Conservation (phyloP, 164 flowering plant genomes). For the Berberis vulgaris region DNA sequence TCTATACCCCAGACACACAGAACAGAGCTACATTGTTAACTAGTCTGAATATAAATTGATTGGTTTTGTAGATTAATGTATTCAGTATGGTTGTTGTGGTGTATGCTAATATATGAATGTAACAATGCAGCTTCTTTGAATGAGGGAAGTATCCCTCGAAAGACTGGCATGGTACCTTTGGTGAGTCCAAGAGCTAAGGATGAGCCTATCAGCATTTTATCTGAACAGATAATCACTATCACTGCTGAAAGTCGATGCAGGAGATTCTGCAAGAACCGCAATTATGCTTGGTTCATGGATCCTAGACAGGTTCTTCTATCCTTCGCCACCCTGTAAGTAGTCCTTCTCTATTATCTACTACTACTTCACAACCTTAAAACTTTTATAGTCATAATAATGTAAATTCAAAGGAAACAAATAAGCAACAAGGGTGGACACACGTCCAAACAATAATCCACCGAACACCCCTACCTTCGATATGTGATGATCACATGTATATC, state of each 20-base stretch:
- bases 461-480: too few relatives aligned
- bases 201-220: neutral
- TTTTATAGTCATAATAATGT: neutral
- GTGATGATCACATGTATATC: too few relatives aligned
- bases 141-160: neutral
- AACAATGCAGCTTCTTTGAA: neutral
- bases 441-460: too few relatives aligned
- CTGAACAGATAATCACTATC: neutral
- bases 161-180: neutral
- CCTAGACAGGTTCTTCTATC: slow-evolving; percentile 7
- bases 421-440: too few relatives aligned
- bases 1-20: too few relatives aligned
- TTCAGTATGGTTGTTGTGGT: neutral
- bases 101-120: neutral
- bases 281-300: slow-evolving; percentile 3
- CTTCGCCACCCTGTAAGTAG: slow-evolving; percentile 13
- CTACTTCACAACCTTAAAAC: neutral
- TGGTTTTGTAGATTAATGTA: too few relatives aligned
- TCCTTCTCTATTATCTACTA: neutral
- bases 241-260: slow-evolving; percentile 1
- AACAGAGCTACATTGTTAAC: too few relatives aligned
- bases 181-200: neutral
- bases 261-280: slow-evolving; percentile 4
- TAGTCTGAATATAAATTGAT: too few relatives aligned
- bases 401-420: too few relatives aligned